These are phyloP conservation scores for Pseudogymnoascus destructans DNA, from an alignment of 2,329 filamentous ascomycete species.

Conservation along the genomic window DNA sequence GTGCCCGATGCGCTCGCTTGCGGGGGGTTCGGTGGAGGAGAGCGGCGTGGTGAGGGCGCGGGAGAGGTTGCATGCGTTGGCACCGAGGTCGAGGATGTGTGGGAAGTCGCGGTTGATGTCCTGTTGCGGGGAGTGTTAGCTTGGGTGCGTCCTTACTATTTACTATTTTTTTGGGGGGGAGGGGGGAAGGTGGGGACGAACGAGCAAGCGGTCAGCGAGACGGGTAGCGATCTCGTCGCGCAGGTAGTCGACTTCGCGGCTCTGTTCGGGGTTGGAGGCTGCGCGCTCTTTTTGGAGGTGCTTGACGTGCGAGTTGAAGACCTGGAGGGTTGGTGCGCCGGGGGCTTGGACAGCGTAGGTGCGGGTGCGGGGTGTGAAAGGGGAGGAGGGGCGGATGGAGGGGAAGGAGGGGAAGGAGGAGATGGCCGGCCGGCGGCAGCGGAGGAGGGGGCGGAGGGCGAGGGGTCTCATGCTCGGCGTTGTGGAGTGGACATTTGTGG, in stretches of 20 bases:
- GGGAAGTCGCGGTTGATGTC: slow-evolving; percentile 87
- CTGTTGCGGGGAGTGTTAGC: slow-evolving; percentile 30
- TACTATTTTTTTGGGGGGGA: neutral
- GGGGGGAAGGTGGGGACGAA: slow-evolving; percentile 27
- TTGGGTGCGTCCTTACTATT: neutral
- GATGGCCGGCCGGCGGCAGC: neutral
- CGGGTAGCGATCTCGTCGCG: slow-evolving; percentile 82
- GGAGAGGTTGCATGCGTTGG: slow-evolving; percentile 91
- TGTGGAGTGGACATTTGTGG: neutral
- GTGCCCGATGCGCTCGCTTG: slow-evolving; percentile 57
- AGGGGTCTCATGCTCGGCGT: neutral
- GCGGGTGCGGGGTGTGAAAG: slow-evolving; percentile 36
- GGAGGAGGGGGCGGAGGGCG: neutral
- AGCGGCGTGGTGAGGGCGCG: slow-evolving; percentile 58
- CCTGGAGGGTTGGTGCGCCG: slow-evolving; percentile 66
- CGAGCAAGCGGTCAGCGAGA: slow-evolving; percentile 72
- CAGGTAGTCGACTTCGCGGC: slow-evolving; percentile 78
- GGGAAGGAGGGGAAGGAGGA: neutral
- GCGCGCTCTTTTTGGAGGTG: slow-evolving; percentile 85
- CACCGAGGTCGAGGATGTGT: slow-evolving; percentile 78
- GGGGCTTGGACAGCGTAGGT: slow-evolving; percentile 67
- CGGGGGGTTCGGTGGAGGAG: slow-evolving; percentile 45
- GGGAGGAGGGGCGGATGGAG: slow-evolving; percentile 16
- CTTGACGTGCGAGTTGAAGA: slow-evolving; percentile 84
- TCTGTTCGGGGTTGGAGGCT: slow-evolving; percentile 53